Conservation (phyloP, 2,329 filamentous ascomycete genomes). For the Didymosphaeria variabile region DNA sequence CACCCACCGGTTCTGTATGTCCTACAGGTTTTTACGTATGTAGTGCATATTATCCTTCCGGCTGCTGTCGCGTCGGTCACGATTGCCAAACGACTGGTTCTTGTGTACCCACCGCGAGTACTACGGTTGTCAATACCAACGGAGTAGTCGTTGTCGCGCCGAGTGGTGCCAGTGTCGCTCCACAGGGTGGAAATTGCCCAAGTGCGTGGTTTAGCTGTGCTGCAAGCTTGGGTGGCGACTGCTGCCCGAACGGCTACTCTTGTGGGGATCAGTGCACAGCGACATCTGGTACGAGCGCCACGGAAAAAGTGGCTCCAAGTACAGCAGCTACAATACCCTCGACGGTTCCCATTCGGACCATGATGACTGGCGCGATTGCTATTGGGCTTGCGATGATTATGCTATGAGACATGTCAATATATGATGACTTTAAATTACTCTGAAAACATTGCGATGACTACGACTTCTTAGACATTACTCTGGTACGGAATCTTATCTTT, state of each 20-base stretch:
- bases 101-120: constrained; percentile 70
- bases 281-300: constrained; percentile 39
- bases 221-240: constrained; percentile 74
- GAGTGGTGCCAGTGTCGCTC: constrained; percentile 55
- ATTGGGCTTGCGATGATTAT: constrained; percentile 2
- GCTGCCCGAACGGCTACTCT: constrained; percentile 73
- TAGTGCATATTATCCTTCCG: constrained; percentile 78
- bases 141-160: constrained; percentile 77
- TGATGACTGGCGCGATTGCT: constrained; percentile 28
- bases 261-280: constrained; percentile 50
- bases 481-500: background rate
- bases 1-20: constrained; percentile 69
- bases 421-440: constrained; percentile 1
- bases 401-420: background rate
- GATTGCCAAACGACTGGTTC: constrained; percentile 79
- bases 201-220: constrained; percentile 80
- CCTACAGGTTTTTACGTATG: constrained; percentile 94
- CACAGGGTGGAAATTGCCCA: constrained; percentile 67
- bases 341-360: constrained; percentile 39
- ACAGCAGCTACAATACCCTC: constrained; percentile 40
- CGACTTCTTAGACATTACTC: background rate
- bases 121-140: constrained; percentile 70
- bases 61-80: constrained; percentile 88
- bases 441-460: background rate
- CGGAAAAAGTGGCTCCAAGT: constrained; percentile 51